Base-by-base conservation (phyloP, 1,139 yeast species). In the Candida sanyaensis region DNA sequence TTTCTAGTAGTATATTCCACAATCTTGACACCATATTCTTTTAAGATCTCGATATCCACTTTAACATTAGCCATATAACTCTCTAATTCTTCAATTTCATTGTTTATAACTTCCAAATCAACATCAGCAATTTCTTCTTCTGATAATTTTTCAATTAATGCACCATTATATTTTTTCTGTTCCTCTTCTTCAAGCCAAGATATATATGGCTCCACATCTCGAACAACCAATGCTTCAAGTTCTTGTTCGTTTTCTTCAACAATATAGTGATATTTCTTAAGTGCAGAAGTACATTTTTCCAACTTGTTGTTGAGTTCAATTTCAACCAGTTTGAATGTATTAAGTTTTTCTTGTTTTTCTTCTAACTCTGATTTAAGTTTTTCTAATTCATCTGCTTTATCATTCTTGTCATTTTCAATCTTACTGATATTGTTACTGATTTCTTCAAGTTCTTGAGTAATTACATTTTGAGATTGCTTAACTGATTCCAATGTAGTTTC, bases 21-120 rank as follows among this genome's bases (percentile, higher is more conserved):
- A 44, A 81, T 78, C 53, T 95, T 81, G 43, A 70, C 65, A 1
- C 89, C 86, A 62, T 91, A 93, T 56, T 91, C 96, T 51, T 81
- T 82, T 47, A 93, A 72, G 2, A 89, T 80, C 50, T 86, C 92
- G 51, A 86, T 75, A 62, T 93, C 95, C 7, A 86, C 84, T 52
- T 78, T 78, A 8, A 84, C 81, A 32, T 76, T 76, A 12, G 77
- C 77, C 61, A 88, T 73, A 48, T 77, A 79, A 8, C 71, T 75
- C 53, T 88, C 87, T 34, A 88, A 64, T 21, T 69, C 71, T 6
- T 71, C 78, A 38, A 90, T 79, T 43, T 83, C 83, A 0, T 65
- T 62, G 48, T 79, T 77, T 11, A 89, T 67, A 2, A 61, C 66
- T 5, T 76, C 81, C 42, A 78, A 61, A 61, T 88, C 78, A 30